Conservation (phyloP, 768 basidiomycete species). For the Podaxis pistillaris region DNA sequence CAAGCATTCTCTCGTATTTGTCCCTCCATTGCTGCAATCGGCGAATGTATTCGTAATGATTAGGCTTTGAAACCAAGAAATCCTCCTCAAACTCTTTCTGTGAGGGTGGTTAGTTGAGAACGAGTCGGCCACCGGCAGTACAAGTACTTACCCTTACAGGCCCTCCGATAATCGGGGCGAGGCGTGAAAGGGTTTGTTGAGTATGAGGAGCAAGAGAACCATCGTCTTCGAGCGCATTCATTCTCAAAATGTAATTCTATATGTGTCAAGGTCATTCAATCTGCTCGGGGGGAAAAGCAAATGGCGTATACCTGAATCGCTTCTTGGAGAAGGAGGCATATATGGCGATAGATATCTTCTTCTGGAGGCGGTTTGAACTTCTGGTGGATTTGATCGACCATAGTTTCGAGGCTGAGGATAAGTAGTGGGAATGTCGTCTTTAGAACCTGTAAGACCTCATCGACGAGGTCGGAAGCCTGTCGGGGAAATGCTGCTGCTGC, state of each 20-base stretch:
- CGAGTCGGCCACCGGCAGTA: neutral
- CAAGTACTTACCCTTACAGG: conserved; percentile 50
- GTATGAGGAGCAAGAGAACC: conserved; percentile 58
- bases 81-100: conserved; percentile 92
- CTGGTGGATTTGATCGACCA: conserved; percentile 90
- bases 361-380: conserved; percentile 88
- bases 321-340: conserved; percentile 85
- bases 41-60: conserved; percentile 82
- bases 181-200: conserved; percentile 52
- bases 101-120: conserved; percentile 6
- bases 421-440: conserved; percentile 96
- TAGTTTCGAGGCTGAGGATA: conserved; percentile 92
- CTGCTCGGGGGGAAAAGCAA: neutral
- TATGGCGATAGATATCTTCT: conserved; percentile 91
- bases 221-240: conserved; percentile 66
- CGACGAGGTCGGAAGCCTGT: conserved; percentile 86
- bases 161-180: conserved; percentile 57
- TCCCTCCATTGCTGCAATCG: conserved; percentile 93
- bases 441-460: conserved; percentile 89
- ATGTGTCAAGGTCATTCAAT: conserved; percentile 3
- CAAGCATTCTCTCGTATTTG: conserved; percentile 81
- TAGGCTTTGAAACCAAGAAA: conserved; percentile 77
- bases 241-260: conserved; percentile 70
- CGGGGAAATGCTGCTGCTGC: conserved; percentile 33
- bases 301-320: conserved; percentile 65